A percentile compares a stretch with the other conserved stretches of the same genome.
Evolutionary conservation across 192 early-diverging fungal genomes (phyloP).

Genomic region (Rhizoclosmatium globosum): DNA sequence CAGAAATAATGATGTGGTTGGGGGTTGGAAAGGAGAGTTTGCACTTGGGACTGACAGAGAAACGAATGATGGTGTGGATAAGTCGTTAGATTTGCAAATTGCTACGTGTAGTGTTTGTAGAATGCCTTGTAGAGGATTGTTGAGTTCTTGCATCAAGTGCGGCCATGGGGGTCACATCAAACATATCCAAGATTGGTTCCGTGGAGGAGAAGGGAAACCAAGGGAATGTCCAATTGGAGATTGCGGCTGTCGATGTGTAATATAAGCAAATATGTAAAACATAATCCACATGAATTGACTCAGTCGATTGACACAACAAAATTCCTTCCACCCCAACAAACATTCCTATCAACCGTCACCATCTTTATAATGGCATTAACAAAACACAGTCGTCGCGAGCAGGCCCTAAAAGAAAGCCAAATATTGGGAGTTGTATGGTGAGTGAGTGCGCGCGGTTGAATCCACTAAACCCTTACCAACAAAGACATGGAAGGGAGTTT

Average conservation of each 20-base stretch:
- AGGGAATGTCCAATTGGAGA: constrained; percentile 22
- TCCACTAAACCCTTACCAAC: too few relatives aligned
- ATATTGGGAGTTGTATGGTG: too few relatives aligned
- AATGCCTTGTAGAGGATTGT: constrained; percentile 16
- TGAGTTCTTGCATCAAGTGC: constrained; percentile 22
- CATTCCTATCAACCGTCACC: too few relatives aligned
- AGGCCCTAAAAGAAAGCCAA: too few relatives aligned
- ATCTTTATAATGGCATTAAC: too few relatives aligned
- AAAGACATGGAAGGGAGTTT: too few relatives aligned
- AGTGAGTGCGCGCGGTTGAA: too few relatives aligned
- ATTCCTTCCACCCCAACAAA: too few relatives aligned
- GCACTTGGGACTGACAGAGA: background rate
- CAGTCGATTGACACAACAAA: too few relatives aligned
- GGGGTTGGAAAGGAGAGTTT: background rate
- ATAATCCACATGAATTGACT: too few relatives aligned
- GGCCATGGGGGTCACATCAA: constrained; percentile 31
- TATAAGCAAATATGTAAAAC: background rate
- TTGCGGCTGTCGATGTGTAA: constrained; percentile 28
- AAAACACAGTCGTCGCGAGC: too few relatives aligned
- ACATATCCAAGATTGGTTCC: constrained; percentile 30
- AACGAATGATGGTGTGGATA: background rate
- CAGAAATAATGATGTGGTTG: background rate
- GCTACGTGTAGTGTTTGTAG: constrained; percentile 27
- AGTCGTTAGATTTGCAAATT: background rate
- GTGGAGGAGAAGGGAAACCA: background rate